Evolutionary conservation across 805 yeast species (phyloP).

Genomic region (Candida wancherniae): DNA sequence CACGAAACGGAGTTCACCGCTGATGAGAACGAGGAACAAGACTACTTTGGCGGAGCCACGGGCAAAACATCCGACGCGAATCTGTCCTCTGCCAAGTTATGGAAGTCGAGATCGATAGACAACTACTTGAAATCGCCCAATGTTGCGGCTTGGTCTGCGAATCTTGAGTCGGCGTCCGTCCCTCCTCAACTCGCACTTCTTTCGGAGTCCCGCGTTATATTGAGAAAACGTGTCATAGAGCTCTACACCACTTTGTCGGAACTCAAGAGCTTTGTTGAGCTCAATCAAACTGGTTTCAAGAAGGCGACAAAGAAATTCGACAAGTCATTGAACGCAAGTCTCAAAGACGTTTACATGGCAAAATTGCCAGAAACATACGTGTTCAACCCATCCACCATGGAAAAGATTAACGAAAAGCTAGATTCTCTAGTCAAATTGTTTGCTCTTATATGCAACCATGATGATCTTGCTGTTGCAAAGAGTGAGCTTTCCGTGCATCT

Average conservation of each 20-base stretch:
- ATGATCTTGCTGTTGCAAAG: constrained; percentile 41
- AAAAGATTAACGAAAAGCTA: constrained; percentile 28
- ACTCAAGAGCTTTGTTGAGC: constrained; percentile 46
- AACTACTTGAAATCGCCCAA: constrained; percentile 35
- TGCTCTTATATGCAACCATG: constrained; percentile 31
- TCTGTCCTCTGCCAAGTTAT: constrained; percentile 5
- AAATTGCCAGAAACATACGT: constrained; percentile 44
- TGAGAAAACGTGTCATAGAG: constrained; percentile 43
- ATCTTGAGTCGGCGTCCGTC: constrained; percentile 7
- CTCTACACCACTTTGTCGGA: constrained; percentile 44
- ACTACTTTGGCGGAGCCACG: constrained; percentile 4
- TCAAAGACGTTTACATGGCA: constrained; percentile 41
- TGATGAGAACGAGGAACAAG: constrained; percentile 3
- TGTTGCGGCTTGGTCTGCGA: constrained; percentile 20
- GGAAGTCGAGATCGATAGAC: constrained; percentile 27
- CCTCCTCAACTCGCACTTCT: constrained; percentile 17
- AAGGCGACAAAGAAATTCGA: constrained; percentile 53
- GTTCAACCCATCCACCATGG: constrained; percentile 31
- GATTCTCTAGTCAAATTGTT: constrained; percentile 29
- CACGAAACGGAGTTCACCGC: constrained; percentile 33
- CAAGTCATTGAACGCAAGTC: constrained; percentile 41
- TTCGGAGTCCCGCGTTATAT: constrained; percentile 46
- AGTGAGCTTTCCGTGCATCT: constrained; percentile 53
- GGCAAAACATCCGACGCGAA: too few species aligned
- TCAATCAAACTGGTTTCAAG: constrained; percentile 49